These are phyloP conservation scores for Trichoderma pleuroti DNA, from an alignment of 2,329 filamentous ascomycete species.

Conservation along the genomic window DNA sequence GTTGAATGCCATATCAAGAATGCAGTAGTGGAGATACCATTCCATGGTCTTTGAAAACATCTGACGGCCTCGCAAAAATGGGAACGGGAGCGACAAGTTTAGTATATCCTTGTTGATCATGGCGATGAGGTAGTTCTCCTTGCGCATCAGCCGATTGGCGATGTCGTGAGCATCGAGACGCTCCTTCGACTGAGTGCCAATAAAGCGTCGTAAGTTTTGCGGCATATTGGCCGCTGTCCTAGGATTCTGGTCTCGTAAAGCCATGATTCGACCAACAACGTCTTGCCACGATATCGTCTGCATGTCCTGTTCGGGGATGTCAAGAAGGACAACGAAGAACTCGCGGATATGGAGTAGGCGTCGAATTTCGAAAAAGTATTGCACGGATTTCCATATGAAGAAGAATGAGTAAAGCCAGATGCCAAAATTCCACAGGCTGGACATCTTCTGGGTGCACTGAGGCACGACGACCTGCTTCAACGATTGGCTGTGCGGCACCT, in stretches of 20 bases:
- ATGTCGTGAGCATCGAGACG: conserved; percentile 95
- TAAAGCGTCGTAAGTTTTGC: conserved; percentile 49
- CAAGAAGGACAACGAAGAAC: conserved; percentile 79
- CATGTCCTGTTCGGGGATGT: conserved; percentile 79
- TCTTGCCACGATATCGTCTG: conserved; percentile 95
- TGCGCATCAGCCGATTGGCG: conserved; percentile 92
- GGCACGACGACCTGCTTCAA: conserved; percentile 57
- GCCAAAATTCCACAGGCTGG: conserved; percentile 69
- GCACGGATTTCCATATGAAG: conserved; percentile 76
- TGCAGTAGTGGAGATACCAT: conserved; percentile 86
- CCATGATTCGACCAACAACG: conserved; percentile 80
- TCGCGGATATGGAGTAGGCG: conserved; percentile 74
- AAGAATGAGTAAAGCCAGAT: conserved; percentile 84
- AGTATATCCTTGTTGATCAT: conserved; percentile 96
- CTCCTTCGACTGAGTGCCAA: conserved; percentile 87
- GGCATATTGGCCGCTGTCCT: conserved; percentile 63
- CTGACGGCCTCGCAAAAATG: conserved; percentile 74
- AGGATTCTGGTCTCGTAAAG: conserved; percentile 79
- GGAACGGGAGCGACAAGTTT: conserved; percentile 79
- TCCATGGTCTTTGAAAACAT: conserved; percentile 86
- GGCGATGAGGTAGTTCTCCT: conserved; percentile 95
- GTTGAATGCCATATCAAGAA: conserved; percentile 93
- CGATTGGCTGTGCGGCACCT: conserved; percentile 62
- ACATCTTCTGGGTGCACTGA: conserved; percentile 74
- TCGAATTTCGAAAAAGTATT: conserved; percentile 69